Conservation (phyloP, 148 eudicot genomes). For the Chenopodium formosanum region DNA sequence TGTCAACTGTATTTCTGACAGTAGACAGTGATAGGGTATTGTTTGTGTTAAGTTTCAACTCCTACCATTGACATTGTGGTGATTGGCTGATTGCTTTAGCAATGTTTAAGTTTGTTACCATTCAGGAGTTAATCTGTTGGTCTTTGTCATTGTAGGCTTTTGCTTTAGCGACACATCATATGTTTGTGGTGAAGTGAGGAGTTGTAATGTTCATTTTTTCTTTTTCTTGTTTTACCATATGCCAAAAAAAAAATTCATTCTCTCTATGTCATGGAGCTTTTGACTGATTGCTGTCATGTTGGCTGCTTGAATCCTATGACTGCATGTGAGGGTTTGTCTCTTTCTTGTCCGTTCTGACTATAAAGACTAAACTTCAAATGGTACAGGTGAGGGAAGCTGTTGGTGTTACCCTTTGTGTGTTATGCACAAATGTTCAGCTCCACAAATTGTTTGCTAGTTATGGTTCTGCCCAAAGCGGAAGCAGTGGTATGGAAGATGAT, state of each 20-base stretch:
- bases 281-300: background rate
- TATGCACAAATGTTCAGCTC: slow-evolving; percentile 87
- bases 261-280: background rate
- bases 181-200: background rate
- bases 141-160: background rate
- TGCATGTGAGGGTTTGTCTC: background rate
- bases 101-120: background rate
- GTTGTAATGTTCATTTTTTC: background rate
- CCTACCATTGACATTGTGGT: background rate
- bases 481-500: slow-evolving; percentile 27
- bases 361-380: slow-evolving; percentile 16
- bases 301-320: background rate
- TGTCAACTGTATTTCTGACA: background rate
- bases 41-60: background rate
- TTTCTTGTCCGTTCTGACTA: background rate
- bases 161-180: background rate
- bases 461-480: slow-evolving; percentile 30
- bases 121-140: background rate
- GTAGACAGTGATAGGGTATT: background rate
- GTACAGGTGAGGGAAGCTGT: slow-evolving; percentile 94
- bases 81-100: background rate
- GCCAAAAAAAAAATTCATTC: background rate
- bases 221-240: background rate
- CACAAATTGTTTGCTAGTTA: slow-evolving; percentile 35
- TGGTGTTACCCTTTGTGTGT: slow-evolving; percentile 77